A percentile compares a stretch with the other conserved stretches of the same genome.
Evolutionary conservation across 2,329 filamentous ascomycete genomes (phyloP).

Genomic region (Zymoseptoria ardabiliae): DNA sequence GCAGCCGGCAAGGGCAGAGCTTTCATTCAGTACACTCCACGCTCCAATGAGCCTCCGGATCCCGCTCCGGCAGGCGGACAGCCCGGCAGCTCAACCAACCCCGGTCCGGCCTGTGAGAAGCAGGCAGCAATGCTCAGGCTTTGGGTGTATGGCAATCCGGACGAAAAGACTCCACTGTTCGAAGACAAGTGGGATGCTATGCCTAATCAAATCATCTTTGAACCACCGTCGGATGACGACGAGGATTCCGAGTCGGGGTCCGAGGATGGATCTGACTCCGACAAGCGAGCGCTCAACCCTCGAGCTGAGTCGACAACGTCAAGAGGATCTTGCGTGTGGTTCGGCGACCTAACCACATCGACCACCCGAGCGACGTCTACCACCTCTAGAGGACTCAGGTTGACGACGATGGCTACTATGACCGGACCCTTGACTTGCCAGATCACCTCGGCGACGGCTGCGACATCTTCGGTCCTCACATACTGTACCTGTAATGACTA

Average conservation of each 20-base stretch:
- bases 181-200: conserved; percentile 5
- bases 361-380: background rate
- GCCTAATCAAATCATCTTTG: conserved; percentile 1
- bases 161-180: background rate
- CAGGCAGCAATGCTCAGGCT: conserved; percentile 3
- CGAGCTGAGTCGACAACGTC: background rate
- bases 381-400: background rate
- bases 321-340: background rate
- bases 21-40: conserved; percentile 7
- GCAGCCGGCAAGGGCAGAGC: conserved; percentile 4
- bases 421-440: background rate
- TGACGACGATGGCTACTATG: background rate
- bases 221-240: background rate
- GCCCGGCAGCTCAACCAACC: background rate
- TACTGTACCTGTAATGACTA: background rate
- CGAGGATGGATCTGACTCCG: background rate
- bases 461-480: background rate
- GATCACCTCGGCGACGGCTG: background rate
- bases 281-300: background rate
- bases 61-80: background rate
- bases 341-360: background rate
- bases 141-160: conserved; percentile 1
- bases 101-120: conserved; percentile 1
- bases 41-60: background rate
- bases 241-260: background rate